phyloP scores from a whole-genome alignment of 176 grass and related monocot genomes.

The Eragrostis nindensis region DNA sequence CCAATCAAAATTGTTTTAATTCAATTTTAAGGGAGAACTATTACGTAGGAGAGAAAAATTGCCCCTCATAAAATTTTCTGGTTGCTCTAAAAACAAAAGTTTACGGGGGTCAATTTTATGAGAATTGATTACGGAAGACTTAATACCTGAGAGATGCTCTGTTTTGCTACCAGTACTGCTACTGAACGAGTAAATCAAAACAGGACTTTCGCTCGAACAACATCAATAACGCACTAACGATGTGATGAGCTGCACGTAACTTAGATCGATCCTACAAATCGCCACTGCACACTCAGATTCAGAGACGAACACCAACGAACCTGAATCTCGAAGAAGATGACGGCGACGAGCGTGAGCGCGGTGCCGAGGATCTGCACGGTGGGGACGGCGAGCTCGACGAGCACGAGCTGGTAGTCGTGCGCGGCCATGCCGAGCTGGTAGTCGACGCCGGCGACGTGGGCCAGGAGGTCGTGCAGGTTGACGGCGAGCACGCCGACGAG shows the following conservation, averaged over 20 bases:
- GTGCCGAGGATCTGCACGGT: constrained; percentile 57
- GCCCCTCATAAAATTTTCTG: too few species aligned
- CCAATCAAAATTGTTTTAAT: too few species aligned
- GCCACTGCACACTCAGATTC: background rate
- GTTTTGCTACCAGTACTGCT: background rate
- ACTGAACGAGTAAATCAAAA: background rate
- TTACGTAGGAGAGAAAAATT: too few species aligned
- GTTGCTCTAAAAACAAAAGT: too few species aligned
- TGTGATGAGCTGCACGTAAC: background rate
- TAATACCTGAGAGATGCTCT: background rate
- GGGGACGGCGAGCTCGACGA: constrained; percentile 76
- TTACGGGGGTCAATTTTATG: too few species aligned
- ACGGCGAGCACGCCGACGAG: constrained; percentile 39
- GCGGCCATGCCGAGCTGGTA: constrained; percentile 53
- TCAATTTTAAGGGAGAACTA: too few species aligned
- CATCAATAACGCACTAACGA: background rate
- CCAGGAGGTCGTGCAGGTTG: constrained; percentile 77
- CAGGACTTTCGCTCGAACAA: background rate
- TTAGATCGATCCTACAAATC: background rate
- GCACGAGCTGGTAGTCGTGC: constrained; percentile 66
- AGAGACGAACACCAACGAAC: constrained; percentile 5
- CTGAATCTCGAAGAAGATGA: constrained; percentile 80
- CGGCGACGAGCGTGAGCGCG: constrained; percentile 55
- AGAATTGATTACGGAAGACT: too few species aligned
- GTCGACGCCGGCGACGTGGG: constrained; percentile 74